These are phyloP conservation scores for Mycena galericulata DNA, from an alignment of 768 basidiomycete genomes.

Conservation along the genomic window DNA sequence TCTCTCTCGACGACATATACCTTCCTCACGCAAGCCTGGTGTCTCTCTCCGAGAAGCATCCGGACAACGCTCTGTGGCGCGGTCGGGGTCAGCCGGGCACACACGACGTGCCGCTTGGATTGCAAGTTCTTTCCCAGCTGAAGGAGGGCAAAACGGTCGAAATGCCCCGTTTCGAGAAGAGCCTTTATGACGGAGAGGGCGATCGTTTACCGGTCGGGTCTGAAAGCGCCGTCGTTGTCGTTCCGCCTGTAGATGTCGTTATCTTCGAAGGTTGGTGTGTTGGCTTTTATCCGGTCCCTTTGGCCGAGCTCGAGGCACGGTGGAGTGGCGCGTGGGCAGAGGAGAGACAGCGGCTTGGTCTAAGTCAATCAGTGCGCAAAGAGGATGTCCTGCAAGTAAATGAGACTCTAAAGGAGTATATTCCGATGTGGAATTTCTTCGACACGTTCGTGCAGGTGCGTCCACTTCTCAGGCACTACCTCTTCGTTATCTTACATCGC, in stretches of 20 bases:
- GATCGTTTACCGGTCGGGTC: slow-evolving; percentile 71
- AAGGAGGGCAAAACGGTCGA: slow-evolving; percentile 60
- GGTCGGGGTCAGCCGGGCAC: slow-evolving; percentile 96
- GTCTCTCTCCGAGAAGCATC: slow-evolving; percentile 64
- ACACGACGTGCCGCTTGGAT: slow-evolving; percentile 82
- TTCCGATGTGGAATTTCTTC: slow-evolving; percentile 76
- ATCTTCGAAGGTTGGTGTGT: slow-evolving; percentile 97
- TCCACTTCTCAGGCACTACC: slow-evolving; percentile 4
- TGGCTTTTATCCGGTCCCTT: slow-evolving; percentile 79
- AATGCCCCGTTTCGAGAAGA: slow-evolving; percentile 92
- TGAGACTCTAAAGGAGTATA: slow-evolving; percentile 67
- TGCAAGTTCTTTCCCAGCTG: slow-evolving; percentile 62
- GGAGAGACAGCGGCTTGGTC: slow-evolving; percentile 50
- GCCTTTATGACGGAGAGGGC: slow-evolving; percentile 81
- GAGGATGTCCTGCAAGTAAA: slow-evolving; percentile 76
- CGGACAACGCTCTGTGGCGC: slow-evolving; percentile 73
- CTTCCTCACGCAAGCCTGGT: slow-evolving; percentile 74
- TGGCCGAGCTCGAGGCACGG: slow-evolving; percentile 60
- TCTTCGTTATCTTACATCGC: background rate
- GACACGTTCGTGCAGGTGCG: slow-evolving; percentile 83
- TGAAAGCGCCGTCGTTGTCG: slow-evolving; percentile 56
- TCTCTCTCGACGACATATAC: slow-evolving; percentile 91
- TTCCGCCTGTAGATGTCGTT: slow-evolving; percentile 73
- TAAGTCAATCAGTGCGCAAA: slow-evolving; percentile 53
- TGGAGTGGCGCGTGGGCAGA: slow-evolving; percentile 63